Conservation (phyloP, 805 yeast species). For the Ogataea methylovora region DNA sequence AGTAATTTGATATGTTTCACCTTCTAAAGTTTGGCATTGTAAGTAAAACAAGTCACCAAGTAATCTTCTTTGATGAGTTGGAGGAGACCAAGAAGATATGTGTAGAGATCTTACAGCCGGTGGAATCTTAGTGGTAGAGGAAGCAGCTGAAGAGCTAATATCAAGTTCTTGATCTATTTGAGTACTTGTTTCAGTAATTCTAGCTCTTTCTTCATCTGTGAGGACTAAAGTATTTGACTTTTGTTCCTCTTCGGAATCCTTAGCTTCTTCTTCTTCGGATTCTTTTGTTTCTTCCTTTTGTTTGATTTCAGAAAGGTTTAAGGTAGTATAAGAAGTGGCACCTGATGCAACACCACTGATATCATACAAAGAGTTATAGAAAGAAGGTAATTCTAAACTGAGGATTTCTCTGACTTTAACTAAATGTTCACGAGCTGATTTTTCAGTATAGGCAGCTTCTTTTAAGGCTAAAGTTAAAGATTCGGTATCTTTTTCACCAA, state of each 20-base stretch:
- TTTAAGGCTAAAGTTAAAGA: conserved; percentile 36
- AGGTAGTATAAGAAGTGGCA: conserved; percentile 35
- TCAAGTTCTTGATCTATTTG: conserved; percentile 9
- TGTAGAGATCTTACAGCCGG: conserved; percentile 50
- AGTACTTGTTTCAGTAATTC: conserved; percentile 10
- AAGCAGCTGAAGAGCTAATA: conserved; percentile 10
- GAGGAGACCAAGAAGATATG: conserved; percentile 83
- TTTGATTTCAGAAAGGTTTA: conserved; percentile 29
- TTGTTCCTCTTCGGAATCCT: conserved; percentile 8
- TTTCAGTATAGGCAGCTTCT: conserved; percentile 53
- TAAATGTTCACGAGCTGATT: conserved; percentile 55
- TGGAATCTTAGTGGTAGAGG: conserved; percentile 24
- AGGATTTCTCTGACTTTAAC: conserved; percentile 53
- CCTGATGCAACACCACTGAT: conserved; percentile 38
- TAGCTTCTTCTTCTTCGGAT: conserved; percentile 5
- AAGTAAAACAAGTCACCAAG: conserved; percentile 80
- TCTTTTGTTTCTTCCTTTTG: conserved; percentile 7
- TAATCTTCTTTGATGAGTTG: conserved; percentile 50
- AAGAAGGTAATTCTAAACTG: conserved; percentile 42
- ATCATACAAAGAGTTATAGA: conserved; percentile 32
- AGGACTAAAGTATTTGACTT: conserved; percentile 1
- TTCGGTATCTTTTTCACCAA: conserved; percentile 14
- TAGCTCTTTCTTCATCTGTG: conserved; percentile 6
- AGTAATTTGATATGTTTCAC: conserved; percentile 71
- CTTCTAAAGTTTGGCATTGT: conserved; percentile 70